Evolutionary conservation across 1,284 basidiomycete genomes (phyloP), one percentile per base, ranked within the genome.

Genomic region (Mrakiaceae sp.): DNA sequence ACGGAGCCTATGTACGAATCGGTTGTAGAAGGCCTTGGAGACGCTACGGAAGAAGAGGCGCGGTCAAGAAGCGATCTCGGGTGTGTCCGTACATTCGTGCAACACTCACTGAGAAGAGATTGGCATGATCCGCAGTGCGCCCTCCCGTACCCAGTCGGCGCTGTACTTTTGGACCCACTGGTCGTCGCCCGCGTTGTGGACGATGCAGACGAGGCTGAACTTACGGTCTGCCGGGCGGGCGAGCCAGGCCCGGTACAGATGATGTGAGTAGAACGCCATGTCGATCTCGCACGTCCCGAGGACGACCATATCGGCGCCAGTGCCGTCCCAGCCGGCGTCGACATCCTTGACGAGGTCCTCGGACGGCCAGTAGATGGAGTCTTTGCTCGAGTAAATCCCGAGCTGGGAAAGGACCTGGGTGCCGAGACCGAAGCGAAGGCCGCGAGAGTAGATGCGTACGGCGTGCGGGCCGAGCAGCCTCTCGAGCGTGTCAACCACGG

Each of bases 221-320:
- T 66, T 66, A 6, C 54, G 40, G 57, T 66, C 62, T 3, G 11
- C 61, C 5, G 49, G 49, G 3, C 65, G 61, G 5, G 50, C 51
- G 9, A 27, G n/a, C 52, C 58, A 66, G 12, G 53, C 43, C 55
- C 56, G 46, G 46, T 52, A 66, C 2, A 66, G 55, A 5, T 55
- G n/a, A 11, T 50, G 48, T 2, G 65, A 63, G 54, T 39, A 63
- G 43, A n/a, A 16, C n/a, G 55, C 60, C 65, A 66, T 66, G 43
- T 66, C 65, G 16, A 63, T 39, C 58, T 66, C 65, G 44, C 65
- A 66, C 7, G 65, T 66, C n/a, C 61, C 65, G 14, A 66, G 43
- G 27, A 66, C 54, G 11, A 66, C 48, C n/a, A 63, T 52, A 43
- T 66, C 65, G 10, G 65, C 64, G 2, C 58, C 58, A 11, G 43